Base-by-base conservation (phyloP, 2,329 filamentous ascomycete genomes). In the Penicillium brasilianum region DNA sequence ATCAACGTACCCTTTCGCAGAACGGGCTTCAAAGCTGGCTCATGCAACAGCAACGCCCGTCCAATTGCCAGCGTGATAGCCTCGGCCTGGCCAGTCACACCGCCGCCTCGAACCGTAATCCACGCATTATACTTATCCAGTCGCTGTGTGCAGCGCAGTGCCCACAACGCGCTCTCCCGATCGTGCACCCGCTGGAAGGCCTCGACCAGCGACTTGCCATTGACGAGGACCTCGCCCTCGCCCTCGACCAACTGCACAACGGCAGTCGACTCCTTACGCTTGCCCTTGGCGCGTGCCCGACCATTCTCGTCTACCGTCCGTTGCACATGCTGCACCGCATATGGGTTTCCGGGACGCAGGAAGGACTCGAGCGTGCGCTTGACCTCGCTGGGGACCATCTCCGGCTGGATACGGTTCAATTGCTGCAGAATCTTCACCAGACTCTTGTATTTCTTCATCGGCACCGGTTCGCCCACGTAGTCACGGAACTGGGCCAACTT, bases 81-180 rank as follows among this genome's bases (percentile, higher is more conserved):
- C 79, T 99, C 95, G 8, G 95, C 94, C 79, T 99, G 96, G 2
- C 95, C 95, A 53, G 95, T 99, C 51, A 91, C 90, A 70, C 95
- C 95, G 67, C 95, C 95, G 58, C 95, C 95, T 61, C 86, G 84
- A 3, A 93, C 91, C 53, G 91, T 80, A 56, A 89, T 93, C 89
- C 92, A 99, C 3, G 97, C 87, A 73, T 99, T 99, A 83, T 99
- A 99, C 78, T 97, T 98, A 83, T 97, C 93, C 66, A 96, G 79
- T 65, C 95, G 84, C 46, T 90, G 84, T 25, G 93, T 96, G 53
- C 88, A 85, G 72, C 93, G 92, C 72, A 99, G 79, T 8, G 94
- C 88, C 94, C 94, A 99, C 4, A 97, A 82, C 2, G 92, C 94
- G 74, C 92, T 97, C 82, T 98, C 95, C 46, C 95, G 88, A 78